These are phyloP conservation scores for Paraglomus brasilianum DNA, from an alignment of 192 early-diverging fungal species.

Conservation along the genomic window DNA sequence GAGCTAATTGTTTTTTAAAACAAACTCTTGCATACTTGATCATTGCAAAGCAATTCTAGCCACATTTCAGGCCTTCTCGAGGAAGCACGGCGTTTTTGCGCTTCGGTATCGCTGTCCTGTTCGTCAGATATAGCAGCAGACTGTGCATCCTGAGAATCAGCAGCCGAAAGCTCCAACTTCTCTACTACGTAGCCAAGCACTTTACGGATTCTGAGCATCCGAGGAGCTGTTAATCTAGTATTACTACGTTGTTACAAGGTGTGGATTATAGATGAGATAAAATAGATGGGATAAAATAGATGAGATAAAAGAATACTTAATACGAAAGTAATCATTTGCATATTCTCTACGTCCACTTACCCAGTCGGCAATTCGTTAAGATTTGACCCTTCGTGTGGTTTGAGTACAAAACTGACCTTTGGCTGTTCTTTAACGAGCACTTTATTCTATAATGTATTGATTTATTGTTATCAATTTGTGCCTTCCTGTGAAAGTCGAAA, in stretches of 20 bases:
- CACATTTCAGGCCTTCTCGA: constrained; percentile 49
- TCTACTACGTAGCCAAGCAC: constrained; percentile 82
- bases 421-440: constrained; percentile 68
- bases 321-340: neutral
- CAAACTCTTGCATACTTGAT: constrained; percentile 43
- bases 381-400: constrained; percentile 58
- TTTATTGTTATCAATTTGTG: neutral
- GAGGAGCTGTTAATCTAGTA: constrained; percentile 76
- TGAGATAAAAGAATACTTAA: neutral
- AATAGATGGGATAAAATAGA: constrained; percentile 1
- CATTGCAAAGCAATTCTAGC: constrained; percentile 59
- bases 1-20: no score
- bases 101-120: constrained; percentile 29
- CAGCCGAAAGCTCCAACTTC: constrained; percentile 55
- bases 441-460: constrained; percentile 49
- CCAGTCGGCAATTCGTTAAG: constrained; percentile 54
- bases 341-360: constrained; percentile 31
- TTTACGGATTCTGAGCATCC: constrained; percentile 87
- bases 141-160: neutral
- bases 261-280: neutral
- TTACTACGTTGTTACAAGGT: constrained; percentile 43
- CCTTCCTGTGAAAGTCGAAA: neutral
- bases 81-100: constrained; percentile 1
- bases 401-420: constrained; percentile 84
- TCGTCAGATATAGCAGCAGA: constrained; percentile 18